A percentile compares a stretch with the other conserved stretches of the same genome.
Evolutionary conservation across 2,329 filamentous ascomycete genomes (phyloP).

Genomic region (Dactylellina leptospora): DNA sequence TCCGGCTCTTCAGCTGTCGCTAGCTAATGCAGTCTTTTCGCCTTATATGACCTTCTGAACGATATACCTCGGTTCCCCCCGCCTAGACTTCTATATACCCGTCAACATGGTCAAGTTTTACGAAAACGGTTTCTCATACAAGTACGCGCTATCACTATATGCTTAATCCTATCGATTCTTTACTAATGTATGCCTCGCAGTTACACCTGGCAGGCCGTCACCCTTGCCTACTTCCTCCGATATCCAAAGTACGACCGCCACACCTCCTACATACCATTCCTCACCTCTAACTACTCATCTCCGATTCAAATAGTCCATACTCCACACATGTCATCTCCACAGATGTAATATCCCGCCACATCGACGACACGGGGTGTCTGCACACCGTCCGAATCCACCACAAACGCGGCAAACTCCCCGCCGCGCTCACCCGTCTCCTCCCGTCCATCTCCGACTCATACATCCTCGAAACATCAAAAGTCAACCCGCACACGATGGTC

Average conservation of each 20-base stretch:
- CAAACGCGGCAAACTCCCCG: constrained; percentile 80
- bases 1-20: constrained; percentile 45
- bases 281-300: constrained; percentile 10
- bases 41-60: constrained; percentile 21
- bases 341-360: constrained; percentile 78
- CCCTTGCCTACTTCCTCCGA: constrained; percentile 86
- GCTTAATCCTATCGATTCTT: constrained; percentile 5
- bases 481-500: constrained; percentile 81
- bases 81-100: constrained; percentile 8
- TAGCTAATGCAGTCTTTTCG: constrained; percentile 32
- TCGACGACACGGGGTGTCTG: constrained; percentile 78
- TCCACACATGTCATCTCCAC: constrained; percentile 82
- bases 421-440: constrained; percentile 77
- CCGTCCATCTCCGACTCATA: constrained; percentile 78
- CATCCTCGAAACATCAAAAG: constrained; percentile 80
- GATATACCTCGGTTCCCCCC: neutral
- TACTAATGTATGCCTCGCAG: constrained; percentile 60
- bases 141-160: constrained; percentile 52
- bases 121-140: constrained; percentile 57
- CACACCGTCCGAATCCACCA: constrained; percentile 81
- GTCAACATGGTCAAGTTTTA: constrained; percentile 58
- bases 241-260: constrained; percentile 67
- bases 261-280: neutral
- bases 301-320: constrained; percentile 74
- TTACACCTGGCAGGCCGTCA: constrained; percentile 84